Percentiles rank a stretch among this genome's conserved stretches.
Conservation (phyloP, 163 green algal species). For the Volvox carteri region DNA sequence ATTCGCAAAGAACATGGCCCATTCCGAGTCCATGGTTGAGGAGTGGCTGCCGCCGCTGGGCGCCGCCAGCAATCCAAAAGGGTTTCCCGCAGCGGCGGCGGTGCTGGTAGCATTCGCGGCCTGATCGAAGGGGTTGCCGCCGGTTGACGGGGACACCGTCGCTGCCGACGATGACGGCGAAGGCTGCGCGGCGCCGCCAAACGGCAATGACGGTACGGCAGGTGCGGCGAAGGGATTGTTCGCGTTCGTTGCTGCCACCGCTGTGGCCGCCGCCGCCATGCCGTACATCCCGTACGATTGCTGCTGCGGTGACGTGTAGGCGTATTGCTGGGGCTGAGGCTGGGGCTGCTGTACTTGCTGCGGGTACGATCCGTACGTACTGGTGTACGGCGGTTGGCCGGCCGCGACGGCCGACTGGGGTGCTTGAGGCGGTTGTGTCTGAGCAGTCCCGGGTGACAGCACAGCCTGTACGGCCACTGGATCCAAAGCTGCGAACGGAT, state of each 20-base stretch:
- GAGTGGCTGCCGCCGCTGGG: not conserved
- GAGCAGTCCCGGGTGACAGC: not conserved
- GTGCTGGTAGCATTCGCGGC: too few relatives aligned
- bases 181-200: not conserved
- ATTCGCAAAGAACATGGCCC: slow-evolving; percentile 66
- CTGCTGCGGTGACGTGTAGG: not conserved
- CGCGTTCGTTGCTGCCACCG: not conserved
- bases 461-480: not conserved
- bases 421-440: not conserved
- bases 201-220: not conserved
- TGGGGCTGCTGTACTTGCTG: too few relatives aligned
- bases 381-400: not conserved
- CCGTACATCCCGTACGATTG: slow-evolving; percentile 2
- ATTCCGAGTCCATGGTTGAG: slow-evolving; percentile 55
- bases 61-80: not conserved
- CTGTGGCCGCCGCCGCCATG: not conserved
- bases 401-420: not conserved
- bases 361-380: not conserved
- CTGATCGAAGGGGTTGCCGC: slow-evolving; percentile 27
- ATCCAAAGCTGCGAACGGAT: slow-evolving; percentile 21
- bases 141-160: not conserved
- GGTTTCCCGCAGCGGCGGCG: not conserved
- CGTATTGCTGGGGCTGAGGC: not conserved
- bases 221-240: slow-evolving; percentile 44
- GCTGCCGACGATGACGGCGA: not conserved